Conservation (phyloP, 2,329 filamentous ascomycete species). For the Fusarium domesticum region DNA sequence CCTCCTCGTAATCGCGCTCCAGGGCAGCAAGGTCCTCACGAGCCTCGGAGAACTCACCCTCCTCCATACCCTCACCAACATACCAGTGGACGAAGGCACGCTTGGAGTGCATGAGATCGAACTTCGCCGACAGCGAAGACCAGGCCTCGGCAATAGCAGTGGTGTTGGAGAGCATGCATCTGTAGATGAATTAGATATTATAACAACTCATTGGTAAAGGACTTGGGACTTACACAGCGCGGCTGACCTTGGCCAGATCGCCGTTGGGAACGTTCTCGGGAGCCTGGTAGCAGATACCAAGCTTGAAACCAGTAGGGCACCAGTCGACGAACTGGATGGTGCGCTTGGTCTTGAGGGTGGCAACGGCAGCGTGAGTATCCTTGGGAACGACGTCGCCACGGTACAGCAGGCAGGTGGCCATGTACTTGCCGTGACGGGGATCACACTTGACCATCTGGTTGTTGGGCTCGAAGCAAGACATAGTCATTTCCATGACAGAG, state of each 20-base stretch:
- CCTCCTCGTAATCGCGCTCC: slow-evolving; percentile 98
- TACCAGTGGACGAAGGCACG: slow-evolving; percentile 99
- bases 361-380: slow-evolving; percentile 66
- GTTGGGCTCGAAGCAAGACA: slow-evolving; percentile 74
- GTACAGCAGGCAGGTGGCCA: slow-evolving; percentile 70
- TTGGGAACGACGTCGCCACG: slow-evolving; percentile 68
- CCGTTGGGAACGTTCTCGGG: slow-evolving; percentile 59
- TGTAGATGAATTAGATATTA: too few species aligned
- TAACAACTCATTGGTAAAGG: too few species aligned
- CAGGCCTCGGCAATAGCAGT: slow-evolving; percentile 99
- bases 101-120: slow-evolving; percentile 99
- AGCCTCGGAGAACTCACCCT: slow-evolving; percentile 99
- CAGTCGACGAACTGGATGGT: slow-evolving; percentile 73
- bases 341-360: slow-evolving; percentile 65
- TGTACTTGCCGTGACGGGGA: slow-evolving; percentile 72
- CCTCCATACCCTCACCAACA: slow-evolving; percentile 99
- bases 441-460: slow-evolving; percentile 78
- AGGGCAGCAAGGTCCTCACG: slow-evolving; percentile 97
- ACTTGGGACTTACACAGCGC: too few species aligned
- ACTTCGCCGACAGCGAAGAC: slow-evolving; percentile 99
- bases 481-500: slow-evolving; percentile 48
- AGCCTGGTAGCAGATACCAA: slow-evolving; percentile 73
- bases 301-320: slow-evolving; percentile 74
- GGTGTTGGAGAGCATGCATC: too few species aligned
- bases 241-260: slow-evolving; percentile 58